These are phyloP conservation scores for Protomyces arabidopsidicola DNA, from an alignment of 1,139 yeast genomes.

Conservation along the genomic window DNA sequence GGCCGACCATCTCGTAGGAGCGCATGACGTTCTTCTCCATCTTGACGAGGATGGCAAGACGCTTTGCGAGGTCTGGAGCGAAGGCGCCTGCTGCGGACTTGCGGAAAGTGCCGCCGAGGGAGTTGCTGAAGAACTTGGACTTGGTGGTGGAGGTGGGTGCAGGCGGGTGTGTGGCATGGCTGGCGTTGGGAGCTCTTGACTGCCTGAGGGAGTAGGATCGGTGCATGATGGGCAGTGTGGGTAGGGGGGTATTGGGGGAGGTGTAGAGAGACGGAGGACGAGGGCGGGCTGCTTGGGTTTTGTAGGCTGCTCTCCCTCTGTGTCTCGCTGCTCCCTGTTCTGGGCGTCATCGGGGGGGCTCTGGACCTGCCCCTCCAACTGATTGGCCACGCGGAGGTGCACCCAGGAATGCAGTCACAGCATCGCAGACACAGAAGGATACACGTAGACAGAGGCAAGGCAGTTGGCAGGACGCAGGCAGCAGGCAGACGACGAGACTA, in stretches of 20 bases:
- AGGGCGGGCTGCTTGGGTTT: background rate
- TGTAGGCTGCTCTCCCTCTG: background rate
- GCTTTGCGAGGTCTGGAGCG: slow-evolving; percentile 92
- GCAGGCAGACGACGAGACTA: too few relatives aligned
- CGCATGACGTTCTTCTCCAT: slow-evolving; percentile 96
- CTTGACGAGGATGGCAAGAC: slow-evolving; percentile 83
- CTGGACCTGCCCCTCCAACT: background rate
- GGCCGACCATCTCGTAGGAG: slow-evolving; percentile 85
- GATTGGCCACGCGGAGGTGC: background rate
- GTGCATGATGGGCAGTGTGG: slow-evolving; percentile 58
- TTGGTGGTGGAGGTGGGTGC: slow-evolving; percentile 91
- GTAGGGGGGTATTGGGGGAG: background rate
- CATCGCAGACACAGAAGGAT: too few relatives aligned
- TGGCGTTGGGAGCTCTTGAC: slow-evolving; percentile 92
- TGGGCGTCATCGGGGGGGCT: too few relatives aligned
- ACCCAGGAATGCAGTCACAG: background rate
- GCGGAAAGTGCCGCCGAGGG: slow-evolving; percentile 71
- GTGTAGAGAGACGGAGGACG: background rate
- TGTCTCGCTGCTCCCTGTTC: background rate
- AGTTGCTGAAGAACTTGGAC: slow-evolving; percentile 81
- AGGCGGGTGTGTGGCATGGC: slow-evolving; percentile 89
- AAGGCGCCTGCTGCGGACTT: slow-evolving; percentile 86
- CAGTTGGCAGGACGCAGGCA: too few relatives aligned
- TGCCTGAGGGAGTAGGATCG: slow-evolving; percentile 97
- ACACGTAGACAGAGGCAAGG: too few relatives aligned